A percentile compares a stretch with the other conserved stretches of the same genome.
These are phyloP conservation scores for Jacaranda mimosifolia DNA, from an alignment of 257 asterid species.

Conservation along the genomic window DNA sequence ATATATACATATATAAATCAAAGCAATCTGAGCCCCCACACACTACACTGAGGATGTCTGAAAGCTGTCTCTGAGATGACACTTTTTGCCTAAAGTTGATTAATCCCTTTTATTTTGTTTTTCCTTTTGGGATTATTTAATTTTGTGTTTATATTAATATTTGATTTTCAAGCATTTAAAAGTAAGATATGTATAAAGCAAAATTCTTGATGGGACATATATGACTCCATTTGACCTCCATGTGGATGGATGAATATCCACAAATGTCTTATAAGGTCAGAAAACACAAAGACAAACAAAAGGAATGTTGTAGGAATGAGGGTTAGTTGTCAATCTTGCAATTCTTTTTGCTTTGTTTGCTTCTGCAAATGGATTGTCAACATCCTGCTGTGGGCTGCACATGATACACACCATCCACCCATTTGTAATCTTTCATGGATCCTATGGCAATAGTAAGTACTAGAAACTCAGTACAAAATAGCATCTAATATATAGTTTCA, in stretches of 20 bases:
- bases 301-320: slow-evolving; percentile 28
- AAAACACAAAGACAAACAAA: slow-evolving; percentile 30
- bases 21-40: slow-evolving; percentile 34
- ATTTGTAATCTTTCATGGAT: slow-evolving; percentile 61
- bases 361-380: slow-evolving; percentile 51
- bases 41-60: slow-evolving; percentile 27
- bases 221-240: slow-evolving; percentile 21
- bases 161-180: slow-evolving; percentile 5
- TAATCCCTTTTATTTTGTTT: neutral
- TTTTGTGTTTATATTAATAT: neutral
- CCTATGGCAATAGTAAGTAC: slow-evolving; percentile 51
- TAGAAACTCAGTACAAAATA: slow-evolving; percentile 49
- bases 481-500: slow-evolving; percentile 17
- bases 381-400: slow-evolving; percentile 48
- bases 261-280: slow-evolving; percentile 28
- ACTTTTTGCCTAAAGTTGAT: slow-evolving; percentile 38
- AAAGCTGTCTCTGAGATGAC: slow-evolving; percentile 42
- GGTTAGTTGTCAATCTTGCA: slow-evolving; percentile 32
- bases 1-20: slow-evolving; percentile 19
- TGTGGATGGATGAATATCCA: slow-evolving; percentile 23
- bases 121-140: neutral
- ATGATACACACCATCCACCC: slow-evolving; percentile 52
- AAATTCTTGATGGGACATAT: neutral
- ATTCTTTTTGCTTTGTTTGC: slow-evolving; percentile 47
- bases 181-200: neutral